Evolutionary conservation across 805 yeast species (phyloP).

Genomic region (Brettanomyces sp.): DNA sequence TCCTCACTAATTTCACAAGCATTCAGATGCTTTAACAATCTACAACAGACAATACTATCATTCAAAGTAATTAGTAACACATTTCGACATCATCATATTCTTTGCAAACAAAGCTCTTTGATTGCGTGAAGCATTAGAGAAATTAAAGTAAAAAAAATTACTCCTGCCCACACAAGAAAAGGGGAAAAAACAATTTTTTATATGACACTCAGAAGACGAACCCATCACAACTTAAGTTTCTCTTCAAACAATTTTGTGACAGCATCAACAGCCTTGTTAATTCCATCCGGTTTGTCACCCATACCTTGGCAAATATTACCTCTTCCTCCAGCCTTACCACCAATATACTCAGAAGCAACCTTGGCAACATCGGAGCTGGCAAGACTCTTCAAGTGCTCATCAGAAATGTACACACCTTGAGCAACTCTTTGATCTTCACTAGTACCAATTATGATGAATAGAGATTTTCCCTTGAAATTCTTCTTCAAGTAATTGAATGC

Average conservation of each 20-base stretch:
- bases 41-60: no score
- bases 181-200: no score
- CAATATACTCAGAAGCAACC: constrained; percentile 62
- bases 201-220: constrained; percentile 5
- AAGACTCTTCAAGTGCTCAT: constrained; percentile 55
- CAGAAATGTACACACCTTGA: constrained; percentile 86
- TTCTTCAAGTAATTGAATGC: constrained; percentile 79
- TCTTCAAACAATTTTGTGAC: constrained; percentile 52
- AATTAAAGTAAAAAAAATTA: no score
- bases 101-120: no score
- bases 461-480: constrained; percentile 61
- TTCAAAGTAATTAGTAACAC: no score
- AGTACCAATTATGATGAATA: constrained; percentile 70
- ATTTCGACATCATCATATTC: no score
- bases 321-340: constrained; percentile 98
- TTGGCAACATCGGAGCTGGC: constrained; percentile 69
- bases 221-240: constrained; percentile 30
- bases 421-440: constrained; percentile 63
- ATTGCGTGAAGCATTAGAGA: no score
- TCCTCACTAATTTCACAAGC: no score
- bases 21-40: no score
- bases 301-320: constrained; percentile 95
- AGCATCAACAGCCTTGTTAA: constrained; percentile 65
- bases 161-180: no score
- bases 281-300: constrained; percentile 72